Conservation (phyloP, 345 rosid genomes). For the Sisymbrium altissimum region DNA sequence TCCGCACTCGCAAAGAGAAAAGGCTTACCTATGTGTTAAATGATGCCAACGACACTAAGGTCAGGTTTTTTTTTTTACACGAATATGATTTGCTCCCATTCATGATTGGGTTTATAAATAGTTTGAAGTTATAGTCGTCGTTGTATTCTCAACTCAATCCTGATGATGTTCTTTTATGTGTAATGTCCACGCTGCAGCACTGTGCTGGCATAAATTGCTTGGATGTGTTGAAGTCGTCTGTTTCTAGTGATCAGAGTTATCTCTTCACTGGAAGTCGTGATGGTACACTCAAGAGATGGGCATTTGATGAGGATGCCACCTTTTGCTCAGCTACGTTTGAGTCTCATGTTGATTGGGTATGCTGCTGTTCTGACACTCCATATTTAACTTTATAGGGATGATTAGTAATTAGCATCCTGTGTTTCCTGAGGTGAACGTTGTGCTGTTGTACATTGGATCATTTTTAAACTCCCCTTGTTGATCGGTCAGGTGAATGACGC, state of each 20-base stretch:
- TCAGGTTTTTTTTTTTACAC: slow-evolving; percentile 30
- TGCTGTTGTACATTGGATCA: slow-evolving; percentile 5
- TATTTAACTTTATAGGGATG: slow-evolving; percentile 7
- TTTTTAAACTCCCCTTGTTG: slow-evolving; percentile 8
- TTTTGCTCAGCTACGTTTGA: slow-evolving; percentile 93
- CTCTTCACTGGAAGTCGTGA: slow-evolving; percentile 99
- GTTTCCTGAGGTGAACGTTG: background rate
- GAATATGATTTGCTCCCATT: background rate
- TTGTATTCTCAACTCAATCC: slow-evolving; percentile 11
- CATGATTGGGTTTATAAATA: no score
- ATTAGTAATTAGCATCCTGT: background rate
- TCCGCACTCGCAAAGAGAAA: slow-evolving; percentile 93
- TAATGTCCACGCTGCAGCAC: slow-evolving; percentile 61
- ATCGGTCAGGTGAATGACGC: slow-evolving; percentile 83
- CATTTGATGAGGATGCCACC: slow-evolving; percentile 59
- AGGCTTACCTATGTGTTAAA: slow-evolving; percentile 86
- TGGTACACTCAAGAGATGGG: slow-evolving; percentile 97
- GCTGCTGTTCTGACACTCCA: background rate
- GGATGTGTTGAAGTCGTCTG: slow-evolving; percentile 60
- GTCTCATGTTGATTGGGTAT: slow-evolving; percentile 99
- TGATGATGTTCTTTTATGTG: slow-evolving; percentile 28
- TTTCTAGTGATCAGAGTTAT: slow-evolving; percentile 48
- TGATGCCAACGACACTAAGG: slow-evolving; percentile 77
- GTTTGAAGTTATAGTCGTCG: no score
- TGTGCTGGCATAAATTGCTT: slow-evolving; percentile 95